These are phyloP conservation scores for Fusarium haematococcum DNA, from an alignment of 2,329 filamentous ascomycete species.

Conservation along the genomic window DNA sequence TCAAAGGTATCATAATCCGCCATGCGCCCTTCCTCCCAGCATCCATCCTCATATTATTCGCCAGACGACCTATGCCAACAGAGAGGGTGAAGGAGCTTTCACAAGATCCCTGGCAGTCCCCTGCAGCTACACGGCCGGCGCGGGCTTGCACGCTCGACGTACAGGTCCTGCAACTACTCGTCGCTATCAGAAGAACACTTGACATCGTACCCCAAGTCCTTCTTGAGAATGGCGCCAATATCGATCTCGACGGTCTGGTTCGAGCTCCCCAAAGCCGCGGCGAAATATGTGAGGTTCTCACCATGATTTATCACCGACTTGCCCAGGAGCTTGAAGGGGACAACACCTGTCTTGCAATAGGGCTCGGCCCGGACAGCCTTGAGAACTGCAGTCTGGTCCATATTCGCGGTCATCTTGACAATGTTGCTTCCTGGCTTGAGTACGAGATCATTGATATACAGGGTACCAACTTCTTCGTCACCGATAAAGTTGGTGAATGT, in stretches of 20 bases:
- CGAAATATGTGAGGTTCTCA: slow-evolving; percentile 66
- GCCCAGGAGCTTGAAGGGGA: slow-evolving; percentile 68
- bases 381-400: slow-evolving; percentile 64
- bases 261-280: slow-evolving; percentile 63
- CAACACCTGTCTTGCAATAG: slow-evolving; percentile 65
- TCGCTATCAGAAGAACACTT: slow-evolving; percentile 31
- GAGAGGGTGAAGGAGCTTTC: not conserved
- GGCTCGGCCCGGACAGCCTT: slow-evolving; percentile 50
- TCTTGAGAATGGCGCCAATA: slow-evolving; percentile 58
- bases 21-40: slow-evolving; percentile 38
- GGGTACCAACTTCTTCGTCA: slow-evolving; percentile 63
- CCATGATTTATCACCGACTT: slow-evolving; percentile 63
- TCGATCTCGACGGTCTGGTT: slow-evolving; percentile 66
- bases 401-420: slow-evolving; percentile 64
- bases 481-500: slow-evolving; percentile 70
- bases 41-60: slow-evolving; percentile 28
- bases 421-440: slow-evolving; percentile 70
- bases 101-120: not conserved
- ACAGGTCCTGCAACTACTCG: slow-evolving; percentile 5
- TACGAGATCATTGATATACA: slow-evolving; percentile 68
- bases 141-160: not conserved
- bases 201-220: slow-evolving; percentile 45
- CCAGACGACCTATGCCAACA: slow-evolving; percentile 1
- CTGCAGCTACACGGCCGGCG: not conserved
- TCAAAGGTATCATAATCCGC: slow-evolving; percentile 50